Percentiles rank a stretch among this genome's conserved stretches.
phyloP scores from a whole-genome alignment of 345 rosid species.

The Schrenkiella parvula region DNA sequence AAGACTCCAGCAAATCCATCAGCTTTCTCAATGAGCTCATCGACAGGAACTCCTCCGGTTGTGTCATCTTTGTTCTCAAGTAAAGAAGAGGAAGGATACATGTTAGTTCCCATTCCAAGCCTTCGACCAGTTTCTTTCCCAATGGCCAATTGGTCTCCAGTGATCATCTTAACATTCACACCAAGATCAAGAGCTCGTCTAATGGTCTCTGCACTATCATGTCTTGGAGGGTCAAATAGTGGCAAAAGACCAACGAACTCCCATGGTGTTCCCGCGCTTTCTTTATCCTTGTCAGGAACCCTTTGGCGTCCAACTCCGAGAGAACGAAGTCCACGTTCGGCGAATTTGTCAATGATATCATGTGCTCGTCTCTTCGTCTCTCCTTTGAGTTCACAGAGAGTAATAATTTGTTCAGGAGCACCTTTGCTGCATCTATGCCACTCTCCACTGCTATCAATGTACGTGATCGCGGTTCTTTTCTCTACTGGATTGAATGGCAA shows the following conservation, averaged over 20 bases:
- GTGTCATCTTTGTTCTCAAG: conserved; percentile 60
- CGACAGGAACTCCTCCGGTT: conserved; percentile 52
- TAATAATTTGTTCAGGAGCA: conserved; percentile 71
- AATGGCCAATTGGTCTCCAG: conserved; percentile 87
- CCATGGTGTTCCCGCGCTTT: conserved; percentile 71
- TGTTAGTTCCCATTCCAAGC: conserved; percentile 95
- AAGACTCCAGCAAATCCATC: conserved; percentile 97
- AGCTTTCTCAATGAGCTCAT: conserved; percentile 91
- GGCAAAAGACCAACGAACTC: conserved; percentile 85
- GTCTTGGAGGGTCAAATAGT: conserved; percentile 93
- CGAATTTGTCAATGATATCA: conserved; percentile 74
- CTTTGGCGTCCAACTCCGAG: conserved; percentile 57
- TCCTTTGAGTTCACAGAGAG: conserved; percentile 50
- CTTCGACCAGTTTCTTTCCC: conserved; percentile 94
- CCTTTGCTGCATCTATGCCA: conserved; percentile 89
- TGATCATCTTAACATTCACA: conserved; percentile 94
- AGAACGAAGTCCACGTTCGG: conserved; percentile 81
- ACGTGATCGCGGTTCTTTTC: conserved; percentile 83
- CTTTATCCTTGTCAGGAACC: conserved; percentile 62
- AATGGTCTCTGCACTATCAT: conserved; percentile 94
- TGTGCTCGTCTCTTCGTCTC: conserved; percentile 53
- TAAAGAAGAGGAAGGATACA: conserved; percentile 89
- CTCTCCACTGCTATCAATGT: conserved; percentile 51
- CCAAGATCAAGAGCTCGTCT: conserved; percentile 81
- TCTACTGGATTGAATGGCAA: conserved; percentile 85